Evolutionary conservation across 2,329 filamentous ascomycete species (phyloP), one percentile per base, ranked within the genome.

Genomic region (Botrytis fabae): DNA sequence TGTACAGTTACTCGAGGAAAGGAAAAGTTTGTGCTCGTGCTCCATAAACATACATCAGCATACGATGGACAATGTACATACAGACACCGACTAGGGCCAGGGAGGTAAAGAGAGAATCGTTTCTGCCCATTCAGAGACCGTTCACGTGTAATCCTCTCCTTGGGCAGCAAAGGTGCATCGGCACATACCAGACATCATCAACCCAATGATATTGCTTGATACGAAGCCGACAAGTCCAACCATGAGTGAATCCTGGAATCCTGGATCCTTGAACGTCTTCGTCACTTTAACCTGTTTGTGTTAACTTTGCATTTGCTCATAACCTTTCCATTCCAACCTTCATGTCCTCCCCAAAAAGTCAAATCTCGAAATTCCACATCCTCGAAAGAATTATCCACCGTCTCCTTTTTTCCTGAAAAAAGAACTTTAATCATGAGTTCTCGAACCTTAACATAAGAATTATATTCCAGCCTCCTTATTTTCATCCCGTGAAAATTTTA

Each of bases 381-480:
- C 60, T 62, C 60, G 38, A 62, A 62, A 62, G 8, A 62, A 18
- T 20, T 25, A 61, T 61, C 32, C 61, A 63, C 25, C 61, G 7
- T 62, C 22, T 42, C 25, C 35, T 35, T 18, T 42, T 40, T 61
- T n/a, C n/a, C n/a, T 18, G 16, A 57, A 28, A n/a, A 57, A 62
- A 62, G 35, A 42, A 61, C 59, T 9, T n/a, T 61, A 61, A 61
- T 61, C 22, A 61, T 16, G 40, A 65, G 38, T 65, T 57, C 62
- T 65, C 62, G 62, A 65, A 32, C 62, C 40, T 65, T 35, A 22
- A 5, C 25, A 32, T 6, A 35, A 22, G 46, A n/a, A 16, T 59
- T 32, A 25, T 8, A 40, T 46, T 60, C 70, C 70, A 72, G 28
- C 70, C 70, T 72, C 63, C 70, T 48, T 40, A 20, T 70, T 69